Conservation (phyloP, 768 basidiomycete species). For the Serendipita vermifera region DNA sequence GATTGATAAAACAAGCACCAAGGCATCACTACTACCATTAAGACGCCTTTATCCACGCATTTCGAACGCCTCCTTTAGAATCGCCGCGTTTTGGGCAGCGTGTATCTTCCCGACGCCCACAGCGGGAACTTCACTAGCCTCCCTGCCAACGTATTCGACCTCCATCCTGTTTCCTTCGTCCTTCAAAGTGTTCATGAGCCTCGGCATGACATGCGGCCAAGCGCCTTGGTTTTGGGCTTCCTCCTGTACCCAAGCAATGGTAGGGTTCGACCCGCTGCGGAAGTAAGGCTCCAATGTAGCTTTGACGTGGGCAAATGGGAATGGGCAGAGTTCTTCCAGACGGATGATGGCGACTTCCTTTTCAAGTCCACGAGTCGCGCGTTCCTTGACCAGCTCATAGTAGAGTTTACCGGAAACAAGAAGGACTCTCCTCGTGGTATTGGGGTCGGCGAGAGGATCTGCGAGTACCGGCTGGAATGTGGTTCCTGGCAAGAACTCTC, state of each 20-base stretch:
- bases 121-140: conserved; percentile 60
- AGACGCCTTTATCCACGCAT: too few relatives aligned
- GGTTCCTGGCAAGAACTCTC: conserved; percentile 46
- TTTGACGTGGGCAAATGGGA: conserved; percentile 54
- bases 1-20: too few relatives aligned
- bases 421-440: conserved; percentile 48
- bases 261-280: conserved; percentile 14
- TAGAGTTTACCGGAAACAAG: conserved; percentile 75
- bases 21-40: too few relatives aligned
- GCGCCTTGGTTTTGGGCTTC: conserved; percentile 83
- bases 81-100: conserved; percentile 44
- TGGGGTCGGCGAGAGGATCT: conserved; percentile 31
- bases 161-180: conserved; percentile 24
- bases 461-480: conserved; percentile 55
- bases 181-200: conserved; percentile 42
- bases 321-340: conserved; percentile 79
- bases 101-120: conserved; percentile 64
- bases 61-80: conserved; percentile 49
- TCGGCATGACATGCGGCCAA: conserved; percentile 48
- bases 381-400: conserved; percentile 70
- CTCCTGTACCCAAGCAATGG: conserved; percentile 66
- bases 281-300: conserved; percentile 36
- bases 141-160: conserved; percentile 51
- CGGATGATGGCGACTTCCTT: conserved; percentile 53
- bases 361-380: conserved; percentile 35